These are phyloP conservation scores for Polytolypa hystricis DNA, from an alignment of 2,329 filamentous ascomycete species.

Conservation along the genomic window DNA sequence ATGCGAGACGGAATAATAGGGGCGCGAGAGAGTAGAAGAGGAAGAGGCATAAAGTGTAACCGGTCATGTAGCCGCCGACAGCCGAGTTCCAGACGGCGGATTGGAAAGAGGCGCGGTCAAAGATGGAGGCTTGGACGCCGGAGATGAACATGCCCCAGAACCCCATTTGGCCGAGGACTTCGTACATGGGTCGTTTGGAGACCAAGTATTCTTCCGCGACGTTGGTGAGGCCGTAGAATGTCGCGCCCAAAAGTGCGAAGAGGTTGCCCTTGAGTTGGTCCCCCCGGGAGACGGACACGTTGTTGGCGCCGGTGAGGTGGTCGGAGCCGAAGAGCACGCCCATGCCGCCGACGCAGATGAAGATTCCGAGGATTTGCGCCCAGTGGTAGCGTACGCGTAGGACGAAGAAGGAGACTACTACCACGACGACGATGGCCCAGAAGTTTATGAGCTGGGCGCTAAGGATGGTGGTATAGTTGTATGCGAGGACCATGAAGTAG, in stretches of 20 bases:
- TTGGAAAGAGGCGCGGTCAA: conserved; percentile 66
- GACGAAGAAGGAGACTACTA: conserved; percentile 69
- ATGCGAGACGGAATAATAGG: conserved; percentile 76
- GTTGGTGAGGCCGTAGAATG: conserved; percentile 83
- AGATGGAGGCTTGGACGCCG: conserved; percentile 80
- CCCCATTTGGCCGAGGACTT: conserved; percentile 83
- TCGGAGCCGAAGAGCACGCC: conserved; percentile 79
- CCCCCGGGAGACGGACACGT: conserved; percentile 33
- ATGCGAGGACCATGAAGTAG: conserved; percentile 94
- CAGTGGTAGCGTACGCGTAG: conserved; percentile 81
- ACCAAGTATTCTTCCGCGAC: conserved; percentile 93
- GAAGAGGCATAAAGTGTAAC: conserved; percentile 72
- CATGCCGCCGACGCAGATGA: conserved; percentile 84
- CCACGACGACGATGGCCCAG: conserved; percentile 92
- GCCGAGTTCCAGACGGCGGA: conserved; percentile 53
- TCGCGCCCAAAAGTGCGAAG: conserved; percentile 79
- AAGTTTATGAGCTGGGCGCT: conserved; percentile 96
- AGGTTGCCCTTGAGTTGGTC: conserved; percentile 82
- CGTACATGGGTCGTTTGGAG: conserved; percentile 73
- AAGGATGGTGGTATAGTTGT: conserved; percentile 82
- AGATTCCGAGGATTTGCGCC: conserved; percentile 74
- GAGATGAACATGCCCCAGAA: conserved; percentile 86
- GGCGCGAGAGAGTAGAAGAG: conserved; percentile 85
- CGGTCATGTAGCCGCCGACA: conserved; percentile 72
- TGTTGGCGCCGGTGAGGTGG: conserved; percentile 65